phyloP scores from a whole-genome alignment of 768 basidiomycete species.

The Termitomyces sp. region DNA sequence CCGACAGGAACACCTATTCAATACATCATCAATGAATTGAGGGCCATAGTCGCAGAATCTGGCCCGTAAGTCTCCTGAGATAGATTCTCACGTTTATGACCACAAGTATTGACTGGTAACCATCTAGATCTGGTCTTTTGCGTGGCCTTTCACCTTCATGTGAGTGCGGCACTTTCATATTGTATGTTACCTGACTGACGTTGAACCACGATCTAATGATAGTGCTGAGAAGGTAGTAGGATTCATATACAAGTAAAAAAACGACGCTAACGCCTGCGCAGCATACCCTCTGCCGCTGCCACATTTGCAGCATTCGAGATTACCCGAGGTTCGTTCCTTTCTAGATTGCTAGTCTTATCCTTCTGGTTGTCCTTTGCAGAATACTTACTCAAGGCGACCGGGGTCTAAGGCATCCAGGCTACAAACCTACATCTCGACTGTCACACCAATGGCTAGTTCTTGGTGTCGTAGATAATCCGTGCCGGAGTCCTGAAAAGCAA shows the following conservation, averaged over 20 bases:
- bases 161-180: constrained; percentile 29
- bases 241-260: background rate
- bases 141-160: constrained; percentile 72
- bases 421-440: background rate
- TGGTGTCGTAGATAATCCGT: background rate
- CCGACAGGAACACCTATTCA: constrained; percentile 67
- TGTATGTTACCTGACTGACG: background rate
- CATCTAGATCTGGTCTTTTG: constrained; percentile 54
- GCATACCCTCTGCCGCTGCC: constrained; percentile 87
- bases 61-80: constrained; percentile 53
- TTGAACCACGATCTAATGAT: background rate
- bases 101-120: background rate
- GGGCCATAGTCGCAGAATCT: constrained; percentile 58
- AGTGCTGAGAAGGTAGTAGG: constrained; percentile 59
- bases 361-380: constrained; percentile 18
- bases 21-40: constrained; percentile 74
- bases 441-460: background rate
- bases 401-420: constrained; percentile 17
- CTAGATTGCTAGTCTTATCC: background rate
- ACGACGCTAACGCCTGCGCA: constrained; percentile 21
- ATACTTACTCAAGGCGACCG: constrained; percentile 30
- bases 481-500: background rate
- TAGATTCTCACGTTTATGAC: background rate
- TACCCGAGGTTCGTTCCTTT: constrained; percentile 50
- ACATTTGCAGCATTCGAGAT: constrained; percentile 90